These are phyloP conservation scores for Pythium apleroticum DNA, from an alignment of 352 stramenopile genomes.

Conservation along the genomic window DNA sequence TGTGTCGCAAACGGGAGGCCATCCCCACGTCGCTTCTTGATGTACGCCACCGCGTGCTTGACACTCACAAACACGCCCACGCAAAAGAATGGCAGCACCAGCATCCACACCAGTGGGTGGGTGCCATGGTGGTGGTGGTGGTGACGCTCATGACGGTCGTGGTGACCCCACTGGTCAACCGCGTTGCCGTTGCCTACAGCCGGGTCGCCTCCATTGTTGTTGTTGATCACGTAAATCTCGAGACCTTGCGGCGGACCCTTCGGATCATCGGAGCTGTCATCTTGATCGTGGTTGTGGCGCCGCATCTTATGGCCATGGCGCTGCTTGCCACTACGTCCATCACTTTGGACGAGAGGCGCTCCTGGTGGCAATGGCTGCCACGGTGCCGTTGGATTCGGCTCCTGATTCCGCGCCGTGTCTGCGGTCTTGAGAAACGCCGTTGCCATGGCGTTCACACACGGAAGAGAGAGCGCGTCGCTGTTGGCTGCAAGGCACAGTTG, in stretches of 20 bases:
- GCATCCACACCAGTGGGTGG: slow-evolving; percentile 19
- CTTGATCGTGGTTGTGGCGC: slow-evolving; percentile 1
- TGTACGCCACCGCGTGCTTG: slow-evolving; percentile 2
- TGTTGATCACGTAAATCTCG: slow-evolving; percentile 16
- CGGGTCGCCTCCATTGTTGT: neutral
- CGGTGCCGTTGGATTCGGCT: neutral
- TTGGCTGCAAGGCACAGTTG: slow-evolving; percentile 11
- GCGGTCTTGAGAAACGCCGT: neutral
- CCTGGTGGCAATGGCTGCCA: neutral
- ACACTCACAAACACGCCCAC: slow-evolving; percentile 15
- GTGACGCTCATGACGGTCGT: neutral
- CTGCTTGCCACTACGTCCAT: neutral
- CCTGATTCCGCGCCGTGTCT: neutral
- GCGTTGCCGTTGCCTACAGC: neutral
- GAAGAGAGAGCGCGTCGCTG: neutral
- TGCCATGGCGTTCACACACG: slow-evolving; percentile 11
- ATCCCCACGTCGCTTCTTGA: neutral
- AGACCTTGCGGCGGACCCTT: neutral
- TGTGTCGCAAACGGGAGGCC: neutral
- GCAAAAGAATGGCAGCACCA: slow-evolving; percentile 30
- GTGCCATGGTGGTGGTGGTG: neutral
- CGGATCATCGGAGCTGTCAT: slow-evolving; percentile 5
- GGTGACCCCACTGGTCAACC: slow-evolving; percentile 3
- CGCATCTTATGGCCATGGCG: neutral
- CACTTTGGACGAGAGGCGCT: neutral